Conservation (phyloP, 768 basidiomycete genomes). For the Leccinum sublutescens region DNA sequence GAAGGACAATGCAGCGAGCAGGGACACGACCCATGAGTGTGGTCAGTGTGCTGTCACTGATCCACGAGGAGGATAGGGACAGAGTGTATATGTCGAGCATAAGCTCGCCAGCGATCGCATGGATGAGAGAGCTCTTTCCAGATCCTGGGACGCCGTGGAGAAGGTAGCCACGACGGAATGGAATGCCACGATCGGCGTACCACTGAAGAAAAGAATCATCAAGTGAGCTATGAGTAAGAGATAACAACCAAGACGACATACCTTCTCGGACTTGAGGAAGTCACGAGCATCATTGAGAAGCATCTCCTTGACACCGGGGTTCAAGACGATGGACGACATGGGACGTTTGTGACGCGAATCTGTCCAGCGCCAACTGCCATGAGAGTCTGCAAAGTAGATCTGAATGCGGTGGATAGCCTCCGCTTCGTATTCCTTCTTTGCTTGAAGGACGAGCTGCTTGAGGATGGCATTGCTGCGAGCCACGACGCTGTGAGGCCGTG, state of each 20-base stretch:
- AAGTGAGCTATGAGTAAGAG: background rate
- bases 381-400: conserved; percentile 87
- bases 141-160: conserved; percentile 83
- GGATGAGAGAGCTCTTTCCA: conserved; percentile 84
- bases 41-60: conserved; percentile 82
- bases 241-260: conserved; percentile 24
- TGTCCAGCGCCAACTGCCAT: conserved; percentile 86
- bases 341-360: conserved; percentile 87
- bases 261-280: conserved; percentile 83
- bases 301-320: conserved; percentile 90
- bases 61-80: conserved; percentile 82
- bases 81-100: conserved; percentile 92
- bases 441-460: conserved; percentile 85
- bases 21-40: conserved; percentile 87
- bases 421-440: conserved; percentile 87
- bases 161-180: conserved; percentile 86
- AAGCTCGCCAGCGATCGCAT: conserved; percentile 84
- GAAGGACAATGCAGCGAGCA: conserved; percentile 78
- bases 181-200: conserved; percentile 93
- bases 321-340: conserved; percentile 83
- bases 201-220: conserved; percentile 44
- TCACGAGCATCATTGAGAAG: conserved; percentile 77
- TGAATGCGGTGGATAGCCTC: conserved; percentile 85
- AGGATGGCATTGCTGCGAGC: conserved; percentile 81
- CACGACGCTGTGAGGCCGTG: conserved; percentile 56